A percentile compares a stretch with the other conserved stretches of the same genome.
Conservation (phyloP, 2,329 filamentous ascomycete species). For the Alternaria panax region DNA sequence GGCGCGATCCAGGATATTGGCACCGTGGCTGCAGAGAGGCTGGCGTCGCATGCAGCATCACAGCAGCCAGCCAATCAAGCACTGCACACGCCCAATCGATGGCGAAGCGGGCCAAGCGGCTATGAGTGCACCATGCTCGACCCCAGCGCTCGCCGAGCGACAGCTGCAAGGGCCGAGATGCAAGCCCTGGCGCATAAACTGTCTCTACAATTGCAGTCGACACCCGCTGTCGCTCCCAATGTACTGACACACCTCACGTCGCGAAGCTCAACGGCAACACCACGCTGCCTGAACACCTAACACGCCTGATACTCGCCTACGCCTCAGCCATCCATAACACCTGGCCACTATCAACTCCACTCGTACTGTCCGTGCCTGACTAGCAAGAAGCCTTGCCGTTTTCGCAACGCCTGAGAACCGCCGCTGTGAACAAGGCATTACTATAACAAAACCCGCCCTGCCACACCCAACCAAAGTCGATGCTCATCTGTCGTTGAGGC, state of each 20-base stretch:
- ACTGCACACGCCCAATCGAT: constrained; percentile 4
- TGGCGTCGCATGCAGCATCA: constrained; percentile 34
- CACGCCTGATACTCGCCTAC: constrained; percentile 45
- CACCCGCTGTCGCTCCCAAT: constrained; percentile 34
- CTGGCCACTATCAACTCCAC: constrained; percentile 13
- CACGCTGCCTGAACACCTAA: constrained; percentile 40
- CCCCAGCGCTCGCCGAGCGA: constrained; percentile 18
- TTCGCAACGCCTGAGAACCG: constrained; percentile 22
- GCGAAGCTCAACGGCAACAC: constrained; percentile 34
- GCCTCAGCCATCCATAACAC: constrained; percentile 38
- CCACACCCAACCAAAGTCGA: constrained; percentile 31
- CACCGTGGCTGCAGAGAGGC: constrained; percentile 29
- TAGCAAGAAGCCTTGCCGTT: constrained; percentile 18
- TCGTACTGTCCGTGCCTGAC: constrained; percentile 32
- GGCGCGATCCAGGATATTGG: constrained; percentile 28
- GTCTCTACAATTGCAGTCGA: constrained; percentile 43
- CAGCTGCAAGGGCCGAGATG: constrained; percentile 1
- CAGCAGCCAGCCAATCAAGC: constrained; percentile 27
- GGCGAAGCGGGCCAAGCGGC: constrained; percentile 32
- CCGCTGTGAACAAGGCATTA: constrained; percentile 21
- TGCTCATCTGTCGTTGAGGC: constrained; percentile 43
- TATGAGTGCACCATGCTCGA: constrained; percentile 20
- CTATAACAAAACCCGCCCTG: constrained; percentile 47
- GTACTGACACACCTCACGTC: constrained; percentile 48
- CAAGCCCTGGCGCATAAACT: constrained; percentile 43